Base-by-base conservation (phyloP, 176 grass and related monocot genomes). In the Oryza officinalis region DNA sequence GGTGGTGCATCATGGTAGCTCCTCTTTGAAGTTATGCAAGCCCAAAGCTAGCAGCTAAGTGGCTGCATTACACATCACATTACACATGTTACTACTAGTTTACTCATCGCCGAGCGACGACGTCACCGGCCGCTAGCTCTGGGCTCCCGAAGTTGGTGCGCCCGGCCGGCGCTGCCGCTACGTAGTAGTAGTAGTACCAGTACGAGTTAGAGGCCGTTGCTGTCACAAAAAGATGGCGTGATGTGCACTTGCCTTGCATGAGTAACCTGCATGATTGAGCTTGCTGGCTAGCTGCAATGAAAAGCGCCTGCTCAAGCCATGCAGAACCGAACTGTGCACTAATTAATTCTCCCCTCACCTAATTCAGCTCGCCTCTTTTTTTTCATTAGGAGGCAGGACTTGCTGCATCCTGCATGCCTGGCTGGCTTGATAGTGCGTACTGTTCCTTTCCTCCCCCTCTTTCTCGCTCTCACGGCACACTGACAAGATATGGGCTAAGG, bases 1-100 rank as follows among this genome's bases (percentile, higher is more conserved):
- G 27, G 13, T 61, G 6, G 10, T 20, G 77, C 86, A 86, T 92
- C 83, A 89, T 92, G 84, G 86, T 89, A 83, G 86, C 90, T 86
- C 90, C 90, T 89, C 90, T 92, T 92, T 89, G 83, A 92, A 92
- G 90, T 86, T 86, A 92, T 86, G 83, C 75, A 76, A 86, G 9
- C 64, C 75, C 87, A 17, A 90, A 87, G 79, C 74, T 50, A 81
- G 43, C 65, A 2, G 63, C 84, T 90, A 14, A 83, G 49, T 83
- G 79, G 89, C 68, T 27, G 23, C 75, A 69, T 80, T 65, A 64
- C 88, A 90, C 80, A 87, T 87, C 80, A 54, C 63, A 80, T 87
- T 87, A 79, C 74, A 65, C 86, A 41, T 35, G 52, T 72, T 54
- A 54, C 50, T 20, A 5, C 57, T 31, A 33, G 71, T 41, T 63